Evolutionary conservation across 1,284 basidiomycete species (phyloP), one percentile per base, ranked within the genome.

Genomic region (Ganoderma meredithae): DNA sequence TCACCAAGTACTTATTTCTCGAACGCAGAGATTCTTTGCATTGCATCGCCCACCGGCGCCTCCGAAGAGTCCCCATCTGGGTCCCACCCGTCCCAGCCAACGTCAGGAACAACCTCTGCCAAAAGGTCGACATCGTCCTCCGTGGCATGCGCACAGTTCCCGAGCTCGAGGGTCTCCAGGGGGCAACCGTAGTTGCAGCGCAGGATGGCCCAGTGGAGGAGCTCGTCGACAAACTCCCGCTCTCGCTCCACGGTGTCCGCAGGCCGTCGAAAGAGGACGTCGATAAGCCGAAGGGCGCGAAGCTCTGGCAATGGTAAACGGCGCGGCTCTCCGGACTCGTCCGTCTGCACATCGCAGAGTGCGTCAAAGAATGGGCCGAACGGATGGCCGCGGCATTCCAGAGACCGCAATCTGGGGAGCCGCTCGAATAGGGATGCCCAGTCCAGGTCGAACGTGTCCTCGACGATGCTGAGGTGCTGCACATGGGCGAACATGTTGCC

Each of bases 71-170:
- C 47, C 22, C 47, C 47, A 3, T 61, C 64, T 49, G 3, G 1
- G 58, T 65, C 64, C 44, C 27, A 53, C n/a, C 17, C 47, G 31
- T 65, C 64, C 64, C 64, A 65, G 10, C 36, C 22, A 22, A 65
- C 47, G 43, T 65, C 36, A 27, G 52, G 44, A 3, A 65, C 64
- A 8, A 65, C 59, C 47, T 55, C 64, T 8, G 39, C 25, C 13
- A 65, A 41, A 31, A 22, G 27, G 25, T 53, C 59, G 19, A 61
- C 44, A 17, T 49, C 31, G 1, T 19, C 25, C 10, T 53, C 36
- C 22, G 9, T 33, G 7, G 59, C 49, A 39, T 65, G 27, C 17
- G 2, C 25, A 36, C 64, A 65, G 10, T 15, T 47, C 25, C 17
- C n/a, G 12, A 65, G 47, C 12, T 36, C 25, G 9, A 65, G 22